Evolutionary conservation across 306 rosid species (phyloP), one percentile per base, ranked within the genome.

Genomic region (Begonia peltatifolia): DNA sequence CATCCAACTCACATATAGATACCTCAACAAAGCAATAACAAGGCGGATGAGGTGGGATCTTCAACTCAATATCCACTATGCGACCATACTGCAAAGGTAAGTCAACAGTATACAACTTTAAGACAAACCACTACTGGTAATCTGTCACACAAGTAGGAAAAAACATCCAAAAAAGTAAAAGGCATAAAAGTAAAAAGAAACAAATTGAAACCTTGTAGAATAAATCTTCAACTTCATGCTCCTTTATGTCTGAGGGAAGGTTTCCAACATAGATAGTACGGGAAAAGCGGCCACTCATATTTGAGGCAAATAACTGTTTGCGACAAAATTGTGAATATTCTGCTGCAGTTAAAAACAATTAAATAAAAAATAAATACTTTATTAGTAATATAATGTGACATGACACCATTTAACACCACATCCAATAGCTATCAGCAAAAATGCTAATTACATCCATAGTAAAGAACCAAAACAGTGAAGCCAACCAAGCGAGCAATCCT

Each of bases 401-500:
- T 52, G 67, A 62, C 12, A 4, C 66, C 62, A 48, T 65, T 61
- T 48, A 52, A 69, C 75, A 63, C 52, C 17, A 68, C 47, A 48
- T 57, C 78, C 72, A 61, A 46, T 61, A 71, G 54, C 63, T 73
- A 69, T 70, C 76, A 50, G 54, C 63, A 71, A 69, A 18, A 63
- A 77, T 50, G 66, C 67, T 81, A 70, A 74, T 69, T 56, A 65
- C 67, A 74, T 62, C 73, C 71, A 81, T 76, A 72, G 12, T 61
- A 76, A 83, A 74, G 63, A 83, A 78, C 81, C 84, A 80, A 74
- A 78, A 80, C 94, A 61, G 77, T 83, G 96, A 92, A 92, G 99
- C 99, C 83, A 92, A 86, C 99, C 99, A 83, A 92, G 77, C 74
- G 99, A 92, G 99, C 99, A 92, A 86, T 79, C 96, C 99, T 71